These are phyloP conservation scores for Scleroderma citrinum DNA, from an alignment of 768 basidiomycete species.

Conservation along the genomic window DNA sequence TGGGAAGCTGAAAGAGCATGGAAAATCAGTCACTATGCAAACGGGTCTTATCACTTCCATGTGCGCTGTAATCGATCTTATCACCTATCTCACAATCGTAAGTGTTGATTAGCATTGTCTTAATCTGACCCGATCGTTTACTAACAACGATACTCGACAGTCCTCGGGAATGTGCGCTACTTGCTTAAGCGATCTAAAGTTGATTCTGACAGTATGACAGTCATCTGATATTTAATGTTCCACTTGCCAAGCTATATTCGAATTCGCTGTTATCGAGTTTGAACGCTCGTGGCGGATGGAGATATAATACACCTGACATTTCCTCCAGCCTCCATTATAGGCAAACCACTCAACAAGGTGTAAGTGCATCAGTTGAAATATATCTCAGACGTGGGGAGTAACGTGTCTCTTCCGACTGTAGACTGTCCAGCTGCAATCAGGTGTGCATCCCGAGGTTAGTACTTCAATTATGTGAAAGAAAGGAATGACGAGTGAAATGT, in stretches of 20 bases:
- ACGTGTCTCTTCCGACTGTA: background rate
- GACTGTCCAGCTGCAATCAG: background rate
- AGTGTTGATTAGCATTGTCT: background rate
- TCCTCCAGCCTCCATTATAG: background rate
- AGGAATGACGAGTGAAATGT: too few species aligned
- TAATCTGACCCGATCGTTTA: background rate
- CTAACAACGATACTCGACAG: background rate
- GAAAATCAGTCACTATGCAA: constrained; percentile 27
- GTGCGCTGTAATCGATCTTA: constrained; percentile 23
- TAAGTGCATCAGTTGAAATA: background rate
- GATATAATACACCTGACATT: constrained; percentile 3
- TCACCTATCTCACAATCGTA: constrained; percentile 11
- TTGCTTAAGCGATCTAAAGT: background rate
- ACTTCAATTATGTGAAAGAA: background rate
- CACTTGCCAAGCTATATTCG: constrained; percentile 36
- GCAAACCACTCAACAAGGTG: background rate
- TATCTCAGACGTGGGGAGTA: too few species aligned
- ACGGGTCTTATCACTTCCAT: constrained; percentile 30
- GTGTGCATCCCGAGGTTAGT: background rate
- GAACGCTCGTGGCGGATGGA: constrained; percentile 31
- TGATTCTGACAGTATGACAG: constrained; percentile 12
- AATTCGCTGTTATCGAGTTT: constrained; percentile 37
- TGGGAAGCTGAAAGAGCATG: background rate
- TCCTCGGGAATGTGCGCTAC: constrained; percentile 4
- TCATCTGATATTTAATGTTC: constrained; percentile 35